These are phyloP conservation scores for cucumber (Cucumis sativus) DNA, from an alignment of 306 rosid genomes.

Conservation along the genomic window Cucumber_9930_V3 NC_026656.2:16994501-16995000, in stretches of 20 bases:
- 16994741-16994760: slow-evolving; percentile 1
- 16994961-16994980: too few relatives aligned
- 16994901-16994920: not conserved
- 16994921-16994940: too few relatives aligned
- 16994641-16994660: not conserved
- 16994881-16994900: slow-evolving; percentile 11
- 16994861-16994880: not conserved
- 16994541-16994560: not conserved
- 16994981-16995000: too few relatives aligned
- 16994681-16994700: not conserved
- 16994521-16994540: not conserved
- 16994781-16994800: not conserved
- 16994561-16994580: not conserved
- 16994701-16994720: not conserved
- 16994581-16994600: not conserved
- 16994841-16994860: slow-evolving; percentile 1
- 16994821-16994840: not conserved
- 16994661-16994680: too few relatives aligned
- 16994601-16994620: not conserved
- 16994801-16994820: not conserved
- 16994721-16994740: slow-evolving; percentile 11
- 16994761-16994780: not conserved
- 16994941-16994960: too few relatives aligned
- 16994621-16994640: not conserved
- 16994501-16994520: not conserved